phyloP scores from a whole-genome alignment of 2,329 filamentous ascomycete species.

The Fusarium ambrosium region DNA sequence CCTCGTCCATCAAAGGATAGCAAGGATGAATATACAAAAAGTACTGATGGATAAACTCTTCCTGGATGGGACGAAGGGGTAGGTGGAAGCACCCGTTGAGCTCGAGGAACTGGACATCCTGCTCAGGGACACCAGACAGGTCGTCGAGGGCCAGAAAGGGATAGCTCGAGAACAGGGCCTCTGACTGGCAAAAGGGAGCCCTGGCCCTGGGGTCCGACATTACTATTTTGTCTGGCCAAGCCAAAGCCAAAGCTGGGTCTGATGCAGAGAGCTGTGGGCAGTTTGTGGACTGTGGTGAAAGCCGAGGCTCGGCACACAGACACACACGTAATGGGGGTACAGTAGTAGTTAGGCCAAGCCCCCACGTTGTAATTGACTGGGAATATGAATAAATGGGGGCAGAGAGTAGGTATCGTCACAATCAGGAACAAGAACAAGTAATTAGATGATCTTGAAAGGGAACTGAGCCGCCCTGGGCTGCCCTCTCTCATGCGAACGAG shows the following conservation, averaged over 20 bases:
- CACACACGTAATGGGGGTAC: not conserved
- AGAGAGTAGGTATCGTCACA: not conserved
- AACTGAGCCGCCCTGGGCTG: not conserved
- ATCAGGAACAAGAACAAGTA: not conserved
- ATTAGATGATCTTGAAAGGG: not conserved
- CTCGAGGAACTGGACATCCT: conserved; percentile 17
- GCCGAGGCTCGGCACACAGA: not conserved
- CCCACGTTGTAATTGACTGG: not conserved
- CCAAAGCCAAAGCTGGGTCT: not conserved
- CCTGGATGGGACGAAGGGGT: conserved; percentile 6
- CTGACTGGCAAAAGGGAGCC: conserved; percentile 11
- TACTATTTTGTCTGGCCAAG: not conserved
- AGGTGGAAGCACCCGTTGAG: conserved; percentile 18
- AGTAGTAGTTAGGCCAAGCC: not conserved
- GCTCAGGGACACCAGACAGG: conserved; percentile 1
- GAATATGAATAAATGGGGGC: not conserved
- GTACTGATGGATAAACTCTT: conserved; percentile 17
- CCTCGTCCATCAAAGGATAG: conserved; percentile 27
- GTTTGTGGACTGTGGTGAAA: not conserved
- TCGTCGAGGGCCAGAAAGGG: conserved; percentile 2
- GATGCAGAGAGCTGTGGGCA: conserved; percentile 1
- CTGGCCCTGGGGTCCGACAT: conserved; percentile 6
- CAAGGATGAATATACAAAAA: conserved; percentile 31
- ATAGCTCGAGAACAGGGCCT: conserved; percentile 10
- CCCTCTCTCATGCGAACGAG: conserved; percentile 1